These are phyloP conservation scores for Colletotrichum theobromicola DNA, from an alignment of 2,329 filamentous ascomycete genomes.

Conservation along the genomic window DNA sequence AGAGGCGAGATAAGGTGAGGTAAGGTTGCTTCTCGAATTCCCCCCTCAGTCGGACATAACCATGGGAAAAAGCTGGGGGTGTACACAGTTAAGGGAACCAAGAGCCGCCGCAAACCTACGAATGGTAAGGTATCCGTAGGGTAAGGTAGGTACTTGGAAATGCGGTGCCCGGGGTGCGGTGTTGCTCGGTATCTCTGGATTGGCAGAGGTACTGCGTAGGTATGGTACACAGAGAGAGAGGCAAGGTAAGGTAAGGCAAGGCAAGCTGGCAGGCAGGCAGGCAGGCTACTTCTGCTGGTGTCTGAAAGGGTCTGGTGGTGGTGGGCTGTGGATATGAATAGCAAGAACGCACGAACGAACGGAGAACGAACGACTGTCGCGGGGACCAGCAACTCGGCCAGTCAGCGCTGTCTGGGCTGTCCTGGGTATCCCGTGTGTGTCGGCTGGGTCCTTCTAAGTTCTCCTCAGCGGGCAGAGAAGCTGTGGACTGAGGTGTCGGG, in stretches of 20 bases:
- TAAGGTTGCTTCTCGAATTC: background rate
- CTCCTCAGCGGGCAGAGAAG: background rate
- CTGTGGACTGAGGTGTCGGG: conserved; percentile 1
- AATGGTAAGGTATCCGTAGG: background rate
- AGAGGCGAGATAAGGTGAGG: conserved; percentile 3
- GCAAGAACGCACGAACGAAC: background rate
- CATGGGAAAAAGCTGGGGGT: background rate
- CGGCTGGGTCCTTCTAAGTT: background rate
- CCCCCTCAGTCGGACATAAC: conserved; percentile 3
- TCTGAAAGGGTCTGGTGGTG: background rate
- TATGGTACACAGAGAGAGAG: background rate
- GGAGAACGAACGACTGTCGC: background rate
- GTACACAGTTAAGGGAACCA: background rate
- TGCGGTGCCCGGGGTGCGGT: background rate
- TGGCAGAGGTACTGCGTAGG: background rate
- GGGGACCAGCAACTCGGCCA: background rate
- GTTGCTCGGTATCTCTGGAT: background rate
- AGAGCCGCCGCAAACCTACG: background rate
- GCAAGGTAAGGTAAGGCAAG: background rate
- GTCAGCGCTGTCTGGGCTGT: background rate
- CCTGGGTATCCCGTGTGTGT: background rate
- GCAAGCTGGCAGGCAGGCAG: background rate
- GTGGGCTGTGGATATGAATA: background rate
- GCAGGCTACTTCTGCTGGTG: background rate
- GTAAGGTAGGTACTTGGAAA: background rate